Evolutionary conservation across 768 basidiomycete genomes (phyloP).

Genomic region (Nevesoporus exiguus): DNA sequence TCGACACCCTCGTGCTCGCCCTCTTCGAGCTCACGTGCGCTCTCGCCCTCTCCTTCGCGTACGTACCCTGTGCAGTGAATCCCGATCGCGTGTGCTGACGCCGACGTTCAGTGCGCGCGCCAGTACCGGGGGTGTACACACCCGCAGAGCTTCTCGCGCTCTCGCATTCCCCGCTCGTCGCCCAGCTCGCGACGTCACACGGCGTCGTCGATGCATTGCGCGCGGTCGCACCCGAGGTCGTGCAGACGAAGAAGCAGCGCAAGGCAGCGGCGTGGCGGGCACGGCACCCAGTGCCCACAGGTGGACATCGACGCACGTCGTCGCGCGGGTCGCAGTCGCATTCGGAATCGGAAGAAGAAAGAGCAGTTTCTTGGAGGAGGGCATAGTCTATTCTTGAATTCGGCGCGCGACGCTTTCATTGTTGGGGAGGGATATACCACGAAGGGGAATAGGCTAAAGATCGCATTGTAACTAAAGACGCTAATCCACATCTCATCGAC

Average conservation of each 20-base stretch:
- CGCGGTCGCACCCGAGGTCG: constrained; percentile 24
- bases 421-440: neutral
- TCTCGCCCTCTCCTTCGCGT: constrained; percentile 4
- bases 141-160: constrained; percentile 25
- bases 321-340: constrained; percentile 11
- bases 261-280: constrained; percentile 24
- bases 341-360: constrained; percentile 19
- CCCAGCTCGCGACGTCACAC: constrained; percentile 3
- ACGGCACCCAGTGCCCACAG: constrained; percentile 1
- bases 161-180: constrained; percentile 21
- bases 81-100: neutral
- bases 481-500: too few relatives aligned
- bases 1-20: too few relatives aligned
- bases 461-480: too few relatives aligned
- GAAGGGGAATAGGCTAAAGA: too few relatives aligned
- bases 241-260: constrained; percentile 26
- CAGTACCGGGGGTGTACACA: constrained; percentile 21
- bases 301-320: neutral
- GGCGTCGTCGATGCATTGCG: constrained; percentile 10
- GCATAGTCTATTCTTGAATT: neutral
- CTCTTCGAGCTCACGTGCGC: constrained; percentile 7
- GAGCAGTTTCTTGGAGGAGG: constrained; percentile 16
- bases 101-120: neutral
- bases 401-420: neutral
- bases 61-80: neutral